These are phyloP conservation scores for Cryptococcus sp. DNA, from an alignment of 1,284 basidiomycete species.

Conservation along the genomic window DNA sequence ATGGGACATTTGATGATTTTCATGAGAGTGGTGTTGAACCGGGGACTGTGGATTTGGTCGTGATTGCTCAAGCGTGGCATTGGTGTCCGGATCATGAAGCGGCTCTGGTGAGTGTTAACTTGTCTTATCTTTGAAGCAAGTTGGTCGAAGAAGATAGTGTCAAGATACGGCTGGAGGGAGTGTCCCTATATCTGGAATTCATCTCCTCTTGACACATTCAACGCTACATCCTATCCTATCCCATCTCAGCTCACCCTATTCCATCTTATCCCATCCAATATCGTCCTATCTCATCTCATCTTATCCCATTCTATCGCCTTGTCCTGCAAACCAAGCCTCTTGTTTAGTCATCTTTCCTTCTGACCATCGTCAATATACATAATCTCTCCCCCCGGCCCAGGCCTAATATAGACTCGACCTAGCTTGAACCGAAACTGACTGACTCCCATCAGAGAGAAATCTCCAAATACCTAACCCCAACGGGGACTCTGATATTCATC, in stretches of 20 bases:
- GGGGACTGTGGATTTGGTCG: conserved; percentile 38
- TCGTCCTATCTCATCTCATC: background rate
- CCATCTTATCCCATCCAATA: background rate
- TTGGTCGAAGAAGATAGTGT: too few species aligned
- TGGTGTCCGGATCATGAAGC: conserved; percentile 44
- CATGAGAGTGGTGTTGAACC: conserved; percentile 19
- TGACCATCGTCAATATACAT: too few species aligned
- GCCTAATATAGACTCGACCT: too few species aligned
- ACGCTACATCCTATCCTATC: too few species aligned
- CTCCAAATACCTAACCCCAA: conserved; percentile 41
- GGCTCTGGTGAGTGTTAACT: conserved; percentile 32
- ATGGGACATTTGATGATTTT: conserved; percentile 48
- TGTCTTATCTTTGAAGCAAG: background rate
- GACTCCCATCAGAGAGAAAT: conserved; percentile 4
- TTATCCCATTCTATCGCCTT: background rate
- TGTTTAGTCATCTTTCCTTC: too few species aligned
- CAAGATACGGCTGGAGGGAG: too few species aligned
- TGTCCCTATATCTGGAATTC: too few species aligned
- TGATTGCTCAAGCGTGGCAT: conserved; percentile 47
- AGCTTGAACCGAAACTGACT: background rate
- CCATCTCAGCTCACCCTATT: background rate
- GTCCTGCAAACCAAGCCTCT: too few species aligned
- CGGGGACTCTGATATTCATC: conserved; percentile 39
- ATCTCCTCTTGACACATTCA: too few species aligned
- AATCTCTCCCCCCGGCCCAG: too few species aligned